phyloP scores from a whole-genome alignment of 768 basidiomycete genomes.

The Mycena olivaceomarginata region DNA sequence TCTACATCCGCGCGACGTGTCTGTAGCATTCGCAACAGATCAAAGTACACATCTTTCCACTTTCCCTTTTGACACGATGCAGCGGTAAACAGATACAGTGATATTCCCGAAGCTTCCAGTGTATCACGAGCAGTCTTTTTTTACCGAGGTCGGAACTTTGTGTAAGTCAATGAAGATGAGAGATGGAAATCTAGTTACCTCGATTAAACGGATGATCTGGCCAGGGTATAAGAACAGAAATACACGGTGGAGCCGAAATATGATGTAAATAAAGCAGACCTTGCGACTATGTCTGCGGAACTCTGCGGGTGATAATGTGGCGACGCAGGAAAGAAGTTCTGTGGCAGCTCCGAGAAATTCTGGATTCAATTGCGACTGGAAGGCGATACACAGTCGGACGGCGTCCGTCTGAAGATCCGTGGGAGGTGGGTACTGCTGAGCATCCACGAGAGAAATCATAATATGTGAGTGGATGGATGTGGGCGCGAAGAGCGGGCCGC shows the following conservation, averaged over 20 bases:
- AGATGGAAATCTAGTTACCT: constrained; percentile 18
- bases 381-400: constrained; percentile 41
- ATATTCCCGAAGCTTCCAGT: constrained; percentile 40
- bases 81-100: constrained; percentile 34
- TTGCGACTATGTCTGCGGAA: constrained; percentile 40
- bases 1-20: constrained; percentile 32
- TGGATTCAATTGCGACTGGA: constrained; percentile 34
- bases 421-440: background rate
- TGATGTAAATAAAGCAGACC: constrained; percentile 21
- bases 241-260: background rate
- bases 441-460: constrained; percentile 17
- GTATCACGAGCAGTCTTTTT: constrained; percentile 37
- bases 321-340: constrained; percentile 33
- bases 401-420: constrained; percentile 25
- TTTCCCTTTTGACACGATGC: constrained; percentile 31
- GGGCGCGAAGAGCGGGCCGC: constrained; percentile 23
- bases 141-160: background rate
- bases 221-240: constrained; percentile 14
- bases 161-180: constrained; percentile 1
- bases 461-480: constrained; percentile 19
- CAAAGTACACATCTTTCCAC: constrained; percentile 33
- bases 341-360: constrained; percentile 28
- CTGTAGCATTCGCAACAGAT: constrained; percentile 39
- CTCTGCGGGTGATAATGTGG: constrained; percentile 21
- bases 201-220: constrained; percentile 43